Evolutionary conservation across 371 early-diverging fungal genomes (phyloP).

Genomic region (Thermomucor indicae-seudaticae): DNA sequence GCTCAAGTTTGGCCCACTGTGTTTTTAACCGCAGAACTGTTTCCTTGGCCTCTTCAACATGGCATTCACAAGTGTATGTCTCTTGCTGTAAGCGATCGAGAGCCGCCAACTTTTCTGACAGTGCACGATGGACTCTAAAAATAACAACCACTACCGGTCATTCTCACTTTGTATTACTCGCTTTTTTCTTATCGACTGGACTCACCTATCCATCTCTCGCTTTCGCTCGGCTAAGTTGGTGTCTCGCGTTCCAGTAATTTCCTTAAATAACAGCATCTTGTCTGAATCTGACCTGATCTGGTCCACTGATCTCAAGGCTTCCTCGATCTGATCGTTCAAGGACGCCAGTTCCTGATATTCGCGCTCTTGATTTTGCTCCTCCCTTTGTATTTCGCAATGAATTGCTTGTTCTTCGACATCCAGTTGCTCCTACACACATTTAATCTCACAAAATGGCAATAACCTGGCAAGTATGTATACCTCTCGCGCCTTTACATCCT

Average conservation of each 20-base stretch:
- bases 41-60: slow-evolving; percentile 7
- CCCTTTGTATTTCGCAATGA: slow-evolving; percentile 7
- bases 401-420: slow-evolving; percentile 4
- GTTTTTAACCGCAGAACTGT: slow-evolving; percentile 1
- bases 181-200: no score
- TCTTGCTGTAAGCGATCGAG: slow-evolving; percentile 3
- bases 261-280: neutral
- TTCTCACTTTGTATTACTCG: neutral
- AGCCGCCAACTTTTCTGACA: neutral
- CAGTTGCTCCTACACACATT: neutral
- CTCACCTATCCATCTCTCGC: no score
- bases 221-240: slow-evolving; percentile 1
- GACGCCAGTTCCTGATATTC: slow-evolving; percentile 3
- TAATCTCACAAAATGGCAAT: neutral
- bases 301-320: neutral
- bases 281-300: slow-evolving; percentile 4
- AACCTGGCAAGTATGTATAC: neutral
- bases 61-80: slow-evolving; percentile 3
- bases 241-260: neutral
- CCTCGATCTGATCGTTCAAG: slow-evolving; percentile 2
- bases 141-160: neutral
- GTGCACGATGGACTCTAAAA: neutral
- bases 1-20: slow-evolving; percentile 2
- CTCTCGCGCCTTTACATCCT: slow-evolving; percentile 6
- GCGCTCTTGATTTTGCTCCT: neutral